phyloP scores from a whole-genome alignment of 2,329 filamentous ascomycete species.

The Stagonosporopsis chrysanthemi region DNA sequence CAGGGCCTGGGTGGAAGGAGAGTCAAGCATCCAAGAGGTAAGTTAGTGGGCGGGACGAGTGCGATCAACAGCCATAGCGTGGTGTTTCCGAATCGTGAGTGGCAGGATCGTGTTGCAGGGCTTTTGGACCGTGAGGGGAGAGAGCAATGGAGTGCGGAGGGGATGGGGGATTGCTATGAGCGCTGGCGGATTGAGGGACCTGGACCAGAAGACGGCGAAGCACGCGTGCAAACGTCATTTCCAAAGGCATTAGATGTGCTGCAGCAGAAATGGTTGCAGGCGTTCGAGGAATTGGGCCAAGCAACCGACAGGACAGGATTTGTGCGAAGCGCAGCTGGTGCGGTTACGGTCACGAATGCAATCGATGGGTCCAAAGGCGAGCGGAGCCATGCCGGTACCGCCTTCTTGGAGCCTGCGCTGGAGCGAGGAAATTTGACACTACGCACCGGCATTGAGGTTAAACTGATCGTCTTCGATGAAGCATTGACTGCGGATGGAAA shows the following conservation, averaged over 20 bases:
- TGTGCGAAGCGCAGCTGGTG: conserved; percentile 18
- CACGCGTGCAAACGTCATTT: conserved; percentile 24
- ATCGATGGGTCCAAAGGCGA: conserved; percentile 27
- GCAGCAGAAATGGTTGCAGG: conserved; percentile 22
- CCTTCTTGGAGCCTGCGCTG: conserved; percentile 29
- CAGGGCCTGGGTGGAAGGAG: conserved; percentile 21
- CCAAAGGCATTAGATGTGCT: conserved; percentile 24
- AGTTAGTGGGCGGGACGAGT: conserved; percentile 28
- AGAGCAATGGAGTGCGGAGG: conserved; percentile 20
- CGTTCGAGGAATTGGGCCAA: conserved; percentile 28
- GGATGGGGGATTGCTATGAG: conserved; percentile 25
- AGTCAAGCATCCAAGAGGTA: conserved; percentile 29
- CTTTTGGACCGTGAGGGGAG: conserved; percentile 20
- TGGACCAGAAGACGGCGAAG: not conserved
- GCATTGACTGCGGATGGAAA: conserved; percentile 14
- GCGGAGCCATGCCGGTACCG: conserved; percentile 29
- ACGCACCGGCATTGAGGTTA: conserved; percentile 23
- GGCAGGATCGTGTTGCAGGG: conserved; percentile 27
- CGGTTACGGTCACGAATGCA: conserved; percentile 28
- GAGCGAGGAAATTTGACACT: conserved; percentile 25
- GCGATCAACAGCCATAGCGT: conserved; percentile 33
- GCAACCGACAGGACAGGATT: conserved; percentile 19
- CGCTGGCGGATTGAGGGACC: conserved; percentile 22
- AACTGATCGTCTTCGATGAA: conserved; percentile 24
- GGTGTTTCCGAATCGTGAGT: conserved; percentile 29